Evolutionary conservation across 2,329 filamentous ascomycete species (phyloP), one percentile per base, ranked within the genome.

Genomic region (Aspergillus luchuensis): DNA sequence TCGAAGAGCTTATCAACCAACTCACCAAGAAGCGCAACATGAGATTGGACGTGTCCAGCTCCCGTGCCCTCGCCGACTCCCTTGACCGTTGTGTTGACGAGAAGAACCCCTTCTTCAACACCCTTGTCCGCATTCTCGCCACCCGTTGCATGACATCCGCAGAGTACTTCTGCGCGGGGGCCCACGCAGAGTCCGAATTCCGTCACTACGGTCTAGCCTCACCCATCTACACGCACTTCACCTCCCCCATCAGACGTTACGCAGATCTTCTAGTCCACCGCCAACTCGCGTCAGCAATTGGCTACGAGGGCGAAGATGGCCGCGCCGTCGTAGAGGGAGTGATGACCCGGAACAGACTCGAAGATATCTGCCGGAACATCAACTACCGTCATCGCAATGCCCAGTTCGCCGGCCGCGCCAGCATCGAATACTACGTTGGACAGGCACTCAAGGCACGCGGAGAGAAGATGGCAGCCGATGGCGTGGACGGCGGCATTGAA

Each of bases 61-160:
- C 92, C 8, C 91, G 91, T 72, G 92, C 93, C n/a, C 85, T 99
- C 13, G 95, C 96, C 55, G 92, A 96, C 76, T 96, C 92, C 17
- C 85, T 99, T 1, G 95, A 99, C 76, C 81, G 79, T 36, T 99
- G 95, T 74, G 83, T 89, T 51, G 93, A 97, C 72, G 79, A 87
- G 0, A 74, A 81, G 8, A 91, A 98, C 70, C 92, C 94, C 28
- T 99, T 97, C 82, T 98, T 99, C 85, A 99, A 99, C 84, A 99
- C 94, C 2, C 87, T 99, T 23, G 89, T 99, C 68, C 91, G 95
- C 74, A 97, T 99, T 79, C 91, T 99, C 81, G 95, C 95, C 8
- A 99, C 95, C 8, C 89, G 95, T 21, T 99, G 95, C 85, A 99
- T 99, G 95, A 97, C 97, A 84, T 95, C 92, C 57, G 95, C 95